Conservation (phyloP, 2,329 filamentous ascomycete species). For the Monosporascus sp. region DNA sequence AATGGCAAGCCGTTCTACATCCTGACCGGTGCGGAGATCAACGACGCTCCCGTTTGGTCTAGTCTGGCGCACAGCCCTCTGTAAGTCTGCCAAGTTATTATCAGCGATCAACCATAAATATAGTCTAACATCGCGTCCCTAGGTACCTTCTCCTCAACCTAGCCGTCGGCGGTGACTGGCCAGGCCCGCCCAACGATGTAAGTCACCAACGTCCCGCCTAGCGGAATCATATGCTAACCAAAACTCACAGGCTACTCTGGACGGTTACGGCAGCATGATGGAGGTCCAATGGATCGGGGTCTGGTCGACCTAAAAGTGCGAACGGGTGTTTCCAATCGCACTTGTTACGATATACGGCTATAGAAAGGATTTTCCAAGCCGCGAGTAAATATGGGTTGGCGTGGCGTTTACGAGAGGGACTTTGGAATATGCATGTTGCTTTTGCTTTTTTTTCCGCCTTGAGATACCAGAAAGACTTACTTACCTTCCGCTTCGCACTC, state of each 20-base stretch:
- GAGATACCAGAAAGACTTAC: neutral
- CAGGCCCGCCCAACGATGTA: conserved; percentile 22
- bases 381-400: neutral
- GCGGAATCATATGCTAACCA: conserved; percentile 8
- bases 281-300: conserved; percentile 26
- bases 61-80: conserved; percentile 44
- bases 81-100: conserved; percentile 16
- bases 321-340: neutral
- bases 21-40: conserved; percentile 39
- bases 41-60: conserved; percentile 41
- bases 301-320: conserved; percentile 7
- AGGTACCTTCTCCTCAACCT: conserved; percentile 47
- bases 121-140: neutral
- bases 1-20: conserved; percentile 40
- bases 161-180: conserved; percentile 49
- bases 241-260: conserved; percentile 15
- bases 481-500: neutral
- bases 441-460: neutral
- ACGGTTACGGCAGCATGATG: conserved; percentile 27
- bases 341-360: no score
- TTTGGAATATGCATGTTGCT: neutral
- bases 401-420: neutral
- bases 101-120: neutral
- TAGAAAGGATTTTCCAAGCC: neutral
- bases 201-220: conserved; percentile 5